Base-by-base conservation (phyloP, 257 asterid genomes). In the Salvia rosmarinus region DNA sequence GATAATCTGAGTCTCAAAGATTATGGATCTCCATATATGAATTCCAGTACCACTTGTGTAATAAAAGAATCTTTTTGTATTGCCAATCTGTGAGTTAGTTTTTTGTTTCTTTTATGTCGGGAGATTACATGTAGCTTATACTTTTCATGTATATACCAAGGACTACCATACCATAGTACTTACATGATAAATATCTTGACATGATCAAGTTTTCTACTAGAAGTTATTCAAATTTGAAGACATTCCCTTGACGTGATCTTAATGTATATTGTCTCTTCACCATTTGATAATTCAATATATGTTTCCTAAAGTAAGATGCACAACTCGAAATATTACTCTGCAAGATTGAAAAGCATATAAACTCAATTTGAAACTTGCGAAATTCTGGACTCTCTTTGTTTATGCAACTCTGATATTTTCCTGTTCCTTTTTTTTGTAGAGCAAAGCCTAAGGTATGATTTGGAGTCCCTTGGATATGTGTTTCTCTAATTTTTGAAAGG, bases 391-490 rank as follows among this genome's bases (percentile, higher is more conserved):
- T 30, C 17, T 57, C 55, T 52, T 58, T 40, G 21, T 11, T 13
- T 92, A 92, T 87, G 98, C 98, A 70, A 92, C 12, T 13, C 9
- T 70, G 40, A n/a, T n/a, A n/a, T 7, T 56, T 58, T 52, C 64
- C 52, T 70, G 39, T 9, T 39, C 32, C 67, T 70, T 55, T 80
- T n/a, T n/a, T 81, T 72, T 81, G 77, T 73, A 92, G 98, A 92
- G 84, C 98, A 92, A 85, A 92, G 97, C 82, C 87, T 97, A 62
- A 83, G 98, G 67, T 97, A 92, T 85, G 98, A 92, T 76, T 77
- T 92, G 58, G 98, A 92, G 81, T 92, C 98, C 77, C 90, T 92
- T 75, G 98, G 98, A 80, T 92, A 92, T 40, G 97, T 92, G 61
- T 95, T 92, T 59, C 91, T 92, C 42, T 92, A 92, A 73, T 92